Base-by-base conservation (phyloP, 2,329 filamentous ascomycete genomes). In the Fusarium nygamai region DNA sequence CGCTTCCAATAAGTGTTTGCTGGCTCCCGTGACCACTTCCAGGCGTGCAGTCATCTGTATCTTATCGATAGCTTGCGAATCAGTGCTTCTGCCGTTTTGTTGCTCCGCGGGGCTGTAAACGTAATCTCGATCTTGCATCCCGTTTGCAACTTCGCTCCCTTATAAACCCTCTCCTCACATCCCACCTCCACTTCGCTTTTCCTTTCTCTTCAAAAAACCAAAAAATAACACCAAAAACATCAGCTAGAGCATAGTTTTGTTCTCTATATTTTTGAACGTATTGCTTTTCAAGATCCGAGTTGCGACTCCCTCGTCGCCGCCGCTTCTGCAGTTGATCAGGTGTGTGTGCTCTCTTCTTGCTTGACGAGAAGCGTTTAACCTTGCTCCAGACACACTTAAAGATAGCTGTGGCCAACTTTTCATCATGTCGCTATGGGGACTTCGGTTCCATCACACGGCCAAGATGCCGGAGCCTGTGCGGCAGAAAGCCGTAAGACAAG, bases 211-310 rank as follows among this genome's bases (percentile, higher is more conserved):
- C 14, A 8, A 29, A 29, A 24, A 48, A 48, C 9, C 4, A 46
- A 29, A 24, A 48, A 29, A 22, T 11, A 22, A 22, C 20, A 11
- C 22, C 20, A 20, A 19, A 27, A 36, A 8, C 19, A 36, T 36
- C 31, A 4, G 38, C 46, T 65, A 47, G 43, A 44, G 16, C 39
- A 51, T 50, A 8, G 17, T 67, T 71, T 67, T 61, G 48, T 41
- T 56, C 43, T 56, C 48, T 54, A n/a, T 29, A 47, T 54, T 70
- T 53, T 70, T 46, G 60, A 47, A 31, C 22, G 17, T 27, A 70
- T 70, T 10, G 14, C 38, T 39, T 39, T 39, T 38, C 19, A 38
- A 38, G 36, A 20, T 12, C 36, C 12, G 36, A 38, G 36, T 38
- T 20, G 36, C 36, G 36, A 20, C 36, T 38, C 36, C 36, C 19